Evolutionary conservation across 2,329 filamentous ascomycete species (phyloP).

Genomic region (Gnomoniopsis sp.): DNA sequence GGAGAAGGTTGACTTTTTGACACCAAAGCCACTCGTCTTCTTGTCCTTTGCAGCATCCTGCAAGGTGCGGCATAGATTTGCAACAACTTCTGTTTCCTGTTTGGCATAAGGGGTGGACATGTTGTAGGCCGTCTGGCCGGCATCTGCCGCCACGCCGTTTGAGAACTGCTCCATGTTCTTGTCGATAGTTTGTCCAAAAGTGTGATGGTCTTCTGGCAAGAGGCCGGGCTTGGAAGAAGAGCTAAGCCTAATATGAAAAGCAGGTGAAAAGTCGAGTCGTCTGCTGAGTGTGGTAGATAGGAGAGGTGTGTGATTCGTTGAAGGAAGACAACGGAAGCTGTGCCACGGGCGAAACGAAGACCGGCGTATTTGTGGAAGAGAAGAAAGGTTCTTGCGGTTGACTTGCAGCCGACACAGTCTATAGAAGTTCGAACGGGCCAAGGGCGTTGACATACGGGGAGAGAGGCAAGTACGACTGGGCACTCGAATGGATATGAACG

Average conservation of each 20-base stretch:
- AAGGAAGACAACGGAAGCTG: not conserved
- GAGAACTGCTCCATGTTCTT: conserved; percentile 8
- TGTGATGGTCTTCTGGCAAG: not conserved
- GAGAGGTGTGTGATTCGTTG: not conserved
- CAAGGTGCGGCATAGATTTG: conserved; percentile 62
- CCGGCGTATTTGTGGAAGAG: not conserved
- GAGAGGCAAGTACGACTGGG: not conserved
- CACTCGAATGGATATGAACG: not conserved
- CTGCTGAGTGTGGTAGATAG: too few species aligned
- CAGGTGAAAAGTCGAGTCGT: not conserved
- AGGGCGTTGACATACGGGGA: not conserved
- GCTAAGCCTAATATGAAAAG: not conserved
- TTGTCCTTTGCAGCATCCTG: conserved; percentile 54
- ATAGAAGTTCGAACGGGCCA: not conserved
- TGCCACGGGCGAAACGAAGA: not conserved
- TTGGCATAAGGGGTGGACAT: conserved; percentile 56
- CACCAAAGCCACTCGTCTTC: conserved; percentile 60
- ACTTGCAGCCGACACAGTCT: not conserved
- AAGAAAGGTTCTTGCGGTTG: not conserved
- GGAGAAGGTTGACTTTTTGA: conserved; percentile 76
- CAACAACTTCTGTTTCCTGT: conserved; percentile 68
- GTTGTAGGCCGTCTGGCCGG: conserved; percentile 24
- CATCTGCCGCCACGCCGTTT: conserved; percentile 3
- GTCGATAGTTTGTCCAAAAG: not conserved
- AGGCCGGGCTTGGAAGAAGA: not conserved